These are phyloP conservation scores for Fusarium decemcellulare DNA, from an alignment of 2,329 filamentous ascomycete genomes.

Conservation along the genomic window DNA sequence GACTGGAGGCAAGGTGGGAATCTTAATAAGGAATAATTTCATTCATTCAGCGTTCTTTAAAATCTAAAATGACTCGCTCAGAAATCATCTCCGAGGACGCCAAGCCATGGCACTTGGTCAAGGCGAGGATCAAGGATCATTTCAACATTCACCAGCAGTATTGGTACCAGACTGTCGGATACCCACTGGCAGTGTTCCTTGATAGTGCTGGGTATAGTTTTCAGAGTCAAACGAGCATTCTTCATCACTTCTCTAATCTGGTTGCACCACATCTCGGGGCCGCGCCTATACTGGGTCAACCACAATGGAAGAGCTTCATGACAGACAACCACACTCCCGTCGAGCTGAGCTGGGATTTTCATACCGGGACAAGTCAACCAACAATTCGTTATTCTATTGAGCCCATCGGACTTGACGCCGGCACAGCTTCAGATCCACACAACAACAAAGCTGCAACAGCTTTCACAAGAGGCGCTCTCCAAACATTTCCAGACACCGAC, in stretches of 20 bases:
- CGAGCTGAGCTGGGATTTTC: constrained; percentile 56
- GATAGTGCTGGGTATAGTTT: not conserved
- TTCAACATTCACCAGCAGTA: constrained; percentile 1
- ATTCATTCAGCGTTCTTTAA: no score
- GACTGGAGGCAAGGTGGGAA: no score
- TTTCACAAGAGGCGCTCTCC: not conserved
- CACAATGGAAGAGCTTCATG: constrained; percentile 55
- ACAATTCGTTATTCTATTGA: constrained; percentile 52
- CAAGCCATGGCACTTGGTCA: not conserved
- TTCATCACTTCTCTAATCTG: constrained; percentile 1
- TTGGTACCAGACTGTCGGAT: constrained; percentile 11
- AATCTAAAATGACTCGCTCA: not conserved
- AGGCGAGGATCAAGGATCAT: not conserved
- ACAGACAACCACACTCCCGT: constrained; percentile 56
- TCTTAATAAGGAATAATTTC: no score
- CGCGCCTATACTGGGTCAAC: not conserved
- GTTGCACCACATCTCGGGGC: constrained; percentile 11
- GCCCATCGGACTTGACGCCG: constrained; percentile 48
- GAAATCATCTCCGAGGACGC: not conserved
- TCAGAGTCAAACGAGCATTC: not conserved
- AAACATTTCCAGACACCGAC: constrained; percentile 1
- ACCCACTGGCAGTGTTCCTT: not conserved
- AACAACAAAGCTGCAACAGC: constrained; percentile 32
- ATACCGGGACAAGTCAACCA: constrained; percentile 34
- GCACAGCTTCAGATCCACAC: constrained; percentile 42